phyloP scores from a whole-genome alignment of 768 basidiomycete species.

The Solioccasus polychromus region DNA sequence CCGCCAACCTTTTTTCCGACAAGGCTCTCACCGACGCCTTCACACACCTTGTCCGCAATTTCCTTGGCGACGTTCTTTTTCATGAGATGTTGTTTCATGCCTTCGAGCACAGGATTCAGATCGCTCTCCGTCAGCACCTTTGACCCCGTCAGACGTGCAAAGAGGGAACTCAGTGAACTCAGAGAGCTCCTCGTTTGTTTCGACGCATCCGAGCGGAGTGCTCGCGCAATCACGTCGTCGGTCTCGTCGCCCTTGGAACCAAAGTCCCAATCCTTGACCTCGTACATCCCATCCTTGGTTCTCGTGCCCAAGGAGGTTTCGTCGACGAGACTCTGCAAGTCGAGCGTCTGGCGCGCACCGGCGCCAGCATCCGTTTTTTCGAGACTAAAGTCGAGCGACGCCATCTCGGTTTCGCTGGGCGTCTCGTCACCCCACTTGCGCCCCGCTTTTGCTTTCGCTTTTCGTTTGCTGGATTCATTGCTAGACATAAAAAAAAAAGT shows the following conservation, averaged over 20 bases:
- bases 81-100: conserved; percentile 98
- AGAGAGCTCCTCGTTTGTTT: conserved; percentile 43
- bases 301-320: conserved; percentile 73
- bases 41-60: conserved; percentile 92
- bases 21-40: conserved; percentile 86
- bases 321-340: conserved; percentile 65
- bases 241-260: conserved; percentile 40
- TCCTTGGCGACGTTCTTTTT: conserved; percentile 97
- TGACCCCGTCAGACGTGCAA: conserved; percentile 81
- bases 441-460: conserved; percentile 64
- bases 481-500: conserved; percentile 40
- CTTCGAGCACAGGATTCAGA: conserved; percentile 81
- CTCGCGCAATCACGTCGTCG: conserved; percentile 56
- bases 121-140: conserved; percentile 82
- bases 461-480: conserved; percentile 59
- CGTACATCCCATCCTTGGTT: conserved; percentile 69
- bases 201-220: conserved; percentile 45
- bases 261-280: conserved; percentile 86
- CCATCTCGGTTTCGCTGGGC: conserved; percentile 87
- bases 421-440: conserved; percentile 91
- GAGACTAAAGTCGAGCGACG: conserved; percentile 81
- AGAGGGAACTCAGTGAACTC: conserved; percentile 72
- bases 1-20: conserved; percentile 90
- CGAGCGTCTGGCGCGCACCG: conserved; percentile 35
- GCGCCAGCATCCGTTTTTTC: conserved; percentile 45